Evolutionary conservation across 139 green algal species (phyloP), one percentile per base, ranked within the genome.

Genomic region (Auxenochlorella pyrenoidosa): DNA sequence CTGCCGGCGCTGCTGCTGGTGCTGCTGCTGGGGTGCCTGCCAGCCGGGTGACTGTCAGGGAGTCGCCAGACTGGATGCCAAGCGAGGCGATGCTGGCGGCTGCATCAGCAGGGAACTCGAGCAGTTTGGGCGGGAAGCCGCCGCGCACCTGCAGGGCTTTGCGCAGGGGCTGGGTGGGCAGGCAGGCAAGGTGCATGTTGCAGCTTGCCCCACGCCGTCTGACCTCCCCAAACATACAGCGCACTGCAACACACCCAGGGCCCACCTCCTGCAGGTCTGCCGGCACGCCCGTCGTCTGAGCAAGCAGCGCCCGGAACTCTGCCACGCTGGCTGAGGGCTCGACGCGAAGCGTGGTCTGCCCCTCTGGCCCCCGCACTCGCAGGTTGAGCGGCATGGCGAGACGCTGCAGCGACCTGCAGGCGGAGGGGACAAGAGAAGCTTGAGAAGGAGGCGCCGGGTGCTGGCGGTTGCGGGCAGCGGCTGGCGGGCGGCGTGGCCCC

Each of bases 111-210:
- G 85, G 41, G 24, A 87, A 63, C 18, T 81, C 38, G 26, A 96
- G 34, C 3, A 47, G 66, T 81, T 92, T 93, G 0, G 93, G 94
- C 4, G 95, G 95, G 54, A 96, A 97, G 26, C 94, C 94, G 0
- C 79, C 63, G 0, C 95, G 85, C 3, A 97, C 43, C 75, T 81
- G 75, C 73, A 58, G n/a, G 10, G 47, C 47, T 6, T 6, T 18
- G 47, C 47, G 10, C 10, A 54, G 47, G 47, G 6, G 47, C 8
- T 54, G 47, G 10, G 47, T 10, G 10, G 47, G 47, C 47, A 10
- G 47, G 47, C 6, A 54, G 47, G 47, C 47, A 54, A 10, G 47
- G 47, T 54, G 47, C 10, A 10, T 54, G 47, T 10, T 54, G 47
- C 47, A 54, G 47, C 10, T 54, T 54, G 47, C 47, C 10, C 47